Evolutionary conservation across 306 rosid species (phyloP).

Genomic region (Pyrus betulifolia): DNA sequence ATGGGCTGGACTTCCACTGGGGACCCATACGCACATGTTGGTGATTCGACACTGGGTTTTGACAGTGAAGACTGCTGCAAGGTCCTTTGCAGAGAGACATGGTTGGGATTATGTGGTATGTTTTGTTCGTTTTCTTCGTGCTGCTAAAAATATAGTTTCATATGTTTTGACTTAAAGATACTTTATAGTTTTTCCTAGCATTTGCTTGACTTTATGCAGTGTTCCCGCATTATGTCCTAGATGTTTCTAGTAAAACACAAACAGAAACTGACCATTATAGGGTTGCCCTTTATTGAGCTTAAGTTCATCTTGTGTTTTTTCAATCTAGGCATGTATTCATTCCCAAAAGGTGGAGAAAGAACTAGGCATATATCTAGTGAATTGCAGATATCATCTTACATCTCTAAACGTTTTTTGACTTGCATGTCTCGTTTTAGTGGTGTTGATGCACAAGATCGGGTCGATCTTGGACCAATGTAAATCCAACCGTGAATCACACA

Average conservation of each 20-base stretch:
- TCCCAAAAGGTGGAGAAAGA: not conserved
- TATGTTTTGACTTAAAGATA: not conserved
- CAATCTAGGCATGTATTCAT: not conserved
- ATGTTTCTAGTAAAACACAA: not conserved
- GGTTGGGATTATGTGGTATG: conserved; percentile 93
- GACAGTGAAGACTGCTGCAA: conserved; percentile 88
- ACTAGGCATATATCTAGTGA: not conserved
- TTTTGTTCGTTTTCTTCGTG: conserved; percentile 5
- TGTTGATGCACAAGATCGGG: too few relatives aligned
- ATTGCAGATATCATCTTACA: not conserved
- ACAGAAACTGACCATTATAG: not conserved
- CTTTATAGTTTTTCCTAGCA: not conserved
- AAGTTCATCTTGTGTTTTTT: not conserved
- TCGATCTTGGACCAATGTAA: too few relatives aligned
- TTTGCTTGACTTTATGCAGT: not conserved
- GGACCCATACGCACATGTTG: conserved; percentile 88
- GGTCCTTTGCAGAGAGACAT: conserved; percentile 75
- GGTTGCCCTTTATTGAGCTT: not conserved
- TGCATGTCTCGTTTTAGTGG: not conserved
- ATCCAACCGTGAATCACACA: too few relatives aligned
- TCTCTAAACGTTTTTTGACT: not conserved
- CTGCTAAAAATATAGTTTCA: not conserved
- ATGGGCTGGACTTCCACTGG: conserved; percentile 99
- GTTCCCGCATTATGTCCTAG: not conserved
- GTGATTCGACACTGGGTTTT: conserved; percentile 75